Percentiles rank a stretch among this genome's conserved stretches.
phyloP scores from a whole-genome alignment of 306 rosid species.

The Vigna trinervia region DNA sequence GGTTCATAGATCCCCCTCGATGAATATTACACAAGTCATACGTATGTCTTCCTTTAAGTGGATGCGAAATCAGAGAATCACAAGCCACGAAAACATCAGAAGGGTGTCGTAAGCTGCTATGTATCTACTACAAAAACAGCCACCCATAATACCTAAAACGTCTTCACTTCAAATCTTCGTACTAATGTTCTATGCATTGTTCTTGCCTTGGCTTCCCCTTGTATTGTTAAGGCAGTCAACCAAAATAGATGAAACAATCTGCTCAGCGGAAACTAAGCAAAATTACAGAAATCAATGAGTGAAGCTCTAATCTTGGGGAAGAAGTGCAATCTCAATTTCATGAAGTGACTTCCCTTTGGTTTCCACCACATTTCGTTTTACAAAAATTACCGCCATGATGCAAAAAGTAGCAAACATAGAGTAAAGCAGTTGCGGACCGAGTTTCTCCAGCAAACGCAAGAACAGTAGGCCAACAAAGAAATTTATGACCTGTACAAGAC shows the following conservation, averaged over 20 bases:
- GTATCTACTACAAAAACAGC: constrained; percentile 16
- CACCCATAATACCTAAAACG: neutral
- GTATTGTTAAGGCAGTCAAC: constrained; percentile 8
- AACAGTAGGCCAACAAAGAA: constrained; percentile 94
- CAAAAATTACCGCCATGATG: constrained; percentile 79
- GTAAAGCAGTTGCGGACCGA: constrained; percentile 82
- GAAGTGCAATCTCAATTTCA: constrained; percentile 97
- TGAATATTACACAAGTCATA: neutral
- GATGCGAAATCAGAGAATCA: constrained; percentile 30
- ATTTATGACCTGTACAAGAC: constrained; percentile 75
- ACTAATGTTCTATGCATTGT: constrained; percentile 20
- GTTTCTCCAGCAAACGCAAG: constrained; percentile 80
- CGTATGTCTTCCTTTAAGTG: constrained; percentile 15
- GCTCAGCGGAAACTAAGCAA: constrained; percentile 38
- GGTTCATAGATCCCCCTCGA: neutral
- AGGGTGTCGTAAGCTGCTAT: constrained; percentile 28
- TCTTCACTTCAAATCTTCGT: neutral
- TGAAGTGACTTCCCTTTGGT: constrained; percentile 98
- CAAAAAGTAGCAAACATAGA: constrained; percentile 79
- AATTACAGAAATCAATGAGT: constrained; percentile 28
- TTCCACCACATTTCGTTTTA: constrained; percentile 87
- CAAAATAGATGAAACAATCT: neutral
- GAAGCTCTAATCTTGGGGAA: constrained; percentile 72
- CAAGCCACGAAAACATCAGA: constrained; percentile 7
- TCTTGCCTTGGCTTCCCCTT: constrained; percentile 46